Evolutionary conservation across 139 green algal genomes (phyloP), one percentile per base, ranked within the genome.

Genomic region (Deuterostichococcus epilithicus): DNA sequence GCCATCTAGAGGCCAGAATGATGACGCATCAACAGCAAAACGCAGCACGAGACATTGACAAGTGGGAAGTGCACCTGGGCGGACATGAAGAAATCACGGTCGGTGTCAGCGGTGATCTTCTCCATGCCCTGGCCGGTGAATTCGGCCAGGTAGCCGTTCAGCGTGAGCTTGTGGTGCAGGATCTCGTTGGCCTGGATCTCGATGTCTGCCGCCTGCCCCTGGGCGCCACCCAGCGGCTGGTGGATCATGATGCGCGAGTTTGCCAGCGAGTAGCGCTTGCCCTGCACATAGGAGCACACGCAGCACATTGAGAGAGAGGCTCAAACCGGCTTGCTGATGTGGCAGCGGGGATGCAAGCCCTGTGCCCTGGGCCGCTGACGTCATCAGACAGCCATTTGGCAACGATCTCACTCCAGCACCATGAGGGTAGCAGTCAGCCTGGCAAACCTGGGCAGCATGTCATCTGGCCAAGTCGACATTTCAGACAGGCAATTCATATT

Each of bases 221-320:
- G 94, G 2, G 96, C 95, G 36, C 96, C 96, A 85, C 96, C 96
- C 74, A 99, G 86, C 26, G 96, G 96, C 91, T 99, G 96, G 83
- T 99, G 96, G 80, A 99, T 99, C 96, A 99, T 99, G 87, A 99
- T 99, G 72, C 96, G 92, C 33, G 89, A 95, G 90, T 99, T 99
- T 77, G 95, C 86, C 74, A 99, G 88, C 35, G 84, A 92, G 89
- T 97, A 99, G 36, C 95, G 88, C 90, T 99, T 99, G 81, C 96
- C 95, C 88, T 95, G 79, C 34, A 72, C n/a, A 25, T 32, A 73
- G 18, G 15, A 10, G 26, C 25, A 26, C 20, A 77, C 26, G 25
- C 15, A 72, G 13, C 4, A 70, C 42, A 65, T n/a, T n/a, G n/a
- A n/a, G n/a, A n/a, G n/a, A n/a, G n/a, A n/a, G n/a, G n/a, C n/a